phyloP scores from a whole-genome alignment of 1,139 yeast species.

The Yamadazyma spencermartinsiae region DNA sequence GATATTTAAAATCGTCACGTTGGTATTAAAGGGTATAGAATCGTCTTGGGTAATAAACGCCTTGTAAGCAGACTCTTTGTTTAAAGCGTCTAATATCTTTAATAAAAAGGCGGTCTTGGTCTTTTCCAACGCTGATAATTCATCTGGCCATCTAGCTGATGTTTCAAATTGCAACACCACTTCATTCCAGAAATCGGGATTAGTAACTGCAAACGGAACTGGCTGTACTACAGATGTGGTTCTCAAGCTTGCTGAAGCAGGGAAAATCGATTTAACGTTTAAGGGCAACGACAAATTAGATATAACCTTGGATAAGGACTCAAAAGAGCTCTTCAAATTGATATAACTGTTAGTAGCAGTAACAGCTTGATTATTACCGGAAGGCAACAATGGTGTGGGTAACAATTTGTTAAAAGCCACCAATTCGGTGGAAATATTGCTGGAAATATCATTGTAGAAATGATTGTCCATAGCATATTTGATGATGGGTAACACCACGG shows the following conservation, averaged over 20 bases:
- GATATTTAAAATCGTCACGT: slow-evolving; percentile 59
- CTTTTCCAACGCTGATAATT: slow-evolving; percentile 76
- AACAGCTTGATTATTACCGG: slow-evolving; percentile 53
- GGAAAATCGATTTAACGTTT: slow-evolving; percentile 65
- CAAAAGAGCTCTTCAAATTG: slow-evolving; percentile 63
- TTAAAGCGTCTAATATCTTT: slow-evolving; percentile 62
- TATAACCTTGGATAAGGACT: slow-evolving; percentile 56
- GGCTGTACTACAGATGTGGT: slow-evolving; percentile 77
- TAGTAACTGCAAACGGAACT: slow-evolving; percentile 74
- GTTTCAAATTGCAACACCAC: slow-evolving; percentile 84
- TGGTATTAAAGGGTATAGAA: slow-evolving; percentile 63
- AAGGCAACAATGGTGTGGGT: slow-evolving; percentile 62
- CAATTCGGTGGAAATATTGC: slow-evolving; percentile 40
- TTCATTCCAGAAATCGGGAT: slow-evolving; percentile 80
- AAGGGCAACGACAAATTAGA: slow-evolving; percentile 66
- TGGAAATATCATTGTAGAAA: slow-evolving; percentile 48
- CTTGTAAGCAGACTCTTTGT: slow-evolving; percentile 52
- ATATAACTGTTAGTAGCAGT: slow-evolving; percentile 56
- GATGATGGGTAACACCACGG: slow-evolving; percentile 66
- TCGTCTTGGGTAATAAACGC: slow-evolving; percentile 64
- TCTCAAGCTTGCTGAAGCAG: slow-evolving; percentile 72
- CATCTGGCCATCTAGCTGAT: slow-evolving; percentile 96
- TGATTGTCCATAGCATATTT: slow-evolving; percentile 66
- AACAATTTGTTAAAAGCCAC: slow-evolving; percentile 50
- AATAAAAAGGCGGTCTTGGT: slow-evolving; percentile 88